Percentiles rank a stretch among this genome's conserved stretches.
Conservation (phyloP, 2,329 filamentous ascomycete species). For the Grosmannia clavigera region DNA sequence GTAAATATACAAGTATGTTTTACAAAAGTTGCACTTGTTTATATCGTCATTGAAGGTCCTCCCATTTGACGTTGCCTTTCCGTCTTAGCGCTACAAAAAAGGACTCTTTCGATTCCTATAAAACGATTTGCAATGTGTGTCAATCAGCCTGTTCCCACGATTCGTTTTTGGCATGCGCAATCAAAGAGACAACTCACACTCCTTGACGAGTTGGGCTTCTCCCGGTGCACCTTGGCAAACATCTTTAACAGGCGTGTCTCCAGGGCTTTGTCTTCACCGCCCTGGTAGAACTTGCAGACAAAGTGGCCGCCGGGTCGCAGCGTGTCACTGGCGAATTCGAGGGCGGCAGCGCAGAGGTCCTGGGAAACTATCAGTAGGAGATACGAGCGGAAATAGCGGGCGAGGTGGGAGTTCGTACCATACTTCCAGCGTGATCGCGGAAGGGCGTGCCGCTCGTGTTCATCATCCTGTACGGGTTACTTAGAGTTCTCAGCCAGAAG, state of each 20-base stretch:
- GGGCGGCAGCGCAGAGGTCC: constrained; percentile 81
- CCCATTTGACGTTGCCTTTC: constrained; percentile 31
- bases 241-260: constrained; percentile 62
- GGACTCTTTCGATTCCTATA: constrained; percentile 68
- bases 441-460: constrained; percentile 87
- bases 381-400: not conserved
- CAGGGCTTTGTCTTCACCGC: constrained; percentile 68
- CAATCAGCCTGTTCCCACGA: not conserved
- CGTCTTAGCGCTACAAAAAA: constrained; percentile 73
- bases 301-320: constrained; percentile 77
- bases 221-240: constrained; percentile 68
- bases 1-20: not conserved
- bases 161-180: not conserved
- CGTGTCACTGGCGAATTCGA: constrained; percentile 76
- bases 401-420: constrained; percentile 47
- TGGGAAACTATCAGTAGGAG: constrained; percentile 23
- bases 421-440: constrained; percentile 83
- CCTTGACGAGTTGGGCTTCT: constrained; percentile 86
- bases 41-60: constrained; percentile 10
- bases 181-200: constrained; percentile 44
- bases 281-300: constrained; percentile 96
- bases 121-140: not conserved
- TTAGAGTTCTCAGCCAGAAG: constrained; percentile 78
- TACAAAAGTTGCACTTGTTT: not conserved
- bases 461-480: constrained; percentile 99